These are phyloP conservation scores for Pilatotrama ljubarskyi DNA, from an alignment of 768 basidiomycete species.

Conservation along the genomic window DNA sequence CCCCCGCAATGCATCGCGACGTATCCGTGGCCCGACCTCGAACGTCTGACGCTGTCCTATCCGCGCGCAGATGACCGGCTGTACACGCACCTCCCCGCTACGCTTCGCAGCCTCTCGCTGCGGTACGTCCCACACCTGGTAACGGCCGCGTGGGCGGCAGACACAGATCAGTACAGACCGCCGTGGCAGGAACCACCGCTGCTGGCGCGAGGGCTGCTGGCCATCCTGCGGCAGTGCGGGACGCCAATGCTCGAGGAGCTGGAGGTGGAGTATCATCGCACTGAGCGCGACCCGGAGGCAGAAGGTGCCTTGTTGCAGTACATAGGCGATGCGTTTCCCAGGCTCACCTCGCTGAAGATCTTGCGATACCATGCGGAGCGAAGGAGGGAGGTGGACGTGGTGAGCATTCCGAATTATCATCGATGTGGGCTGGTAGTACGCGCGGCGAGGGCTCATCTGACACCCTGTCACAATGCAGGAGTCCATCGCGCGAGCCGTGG, in stretches of 20 bases:
- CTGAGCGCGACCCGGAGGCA: not conserved
- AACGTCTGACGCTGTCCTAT: not conserved
- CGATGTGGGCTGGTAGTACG: not conserved
- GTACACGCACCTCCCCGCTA: not conserved
- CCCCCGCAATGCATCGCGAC: too few species aligned
- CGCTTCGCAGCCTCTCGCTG: not conserved
- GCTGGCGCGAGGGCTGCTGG: not conserved
- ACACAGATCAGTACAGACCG: too few species aligned
- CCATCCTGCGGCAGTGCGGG: not conserved
- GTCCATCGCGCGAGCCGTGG: not conserved
- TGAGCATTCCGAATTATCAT: not conserved
- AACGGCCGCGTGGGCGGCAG: not conserved
- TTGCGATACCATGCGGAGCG: too few species aligned
- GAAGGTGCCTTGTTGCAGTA: not conserved
- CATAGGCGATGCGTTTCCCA: not conserved
- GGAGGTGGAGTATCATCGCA: not conserved
- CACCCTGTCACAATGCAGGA: too few species aligned
- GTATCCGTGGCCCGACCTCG: not conserved
- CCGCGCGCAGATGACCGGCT: not conserved
- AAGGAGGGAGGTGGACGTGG: not conserved
- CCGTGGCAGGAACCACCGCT: not conserved
- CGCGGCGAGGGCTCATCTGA: not conserved
- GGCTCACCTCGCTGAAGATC: not conserved
- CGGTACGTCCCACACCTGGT: not conserved
- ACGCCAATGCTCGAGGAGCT: not conserved